A percentile compares a stretch with the other conserved stretches of the same genome.
Evolutionary conservation across 306 rosid species (phyloP).

Genomic region (Vachellia pachyceras): DNA sequence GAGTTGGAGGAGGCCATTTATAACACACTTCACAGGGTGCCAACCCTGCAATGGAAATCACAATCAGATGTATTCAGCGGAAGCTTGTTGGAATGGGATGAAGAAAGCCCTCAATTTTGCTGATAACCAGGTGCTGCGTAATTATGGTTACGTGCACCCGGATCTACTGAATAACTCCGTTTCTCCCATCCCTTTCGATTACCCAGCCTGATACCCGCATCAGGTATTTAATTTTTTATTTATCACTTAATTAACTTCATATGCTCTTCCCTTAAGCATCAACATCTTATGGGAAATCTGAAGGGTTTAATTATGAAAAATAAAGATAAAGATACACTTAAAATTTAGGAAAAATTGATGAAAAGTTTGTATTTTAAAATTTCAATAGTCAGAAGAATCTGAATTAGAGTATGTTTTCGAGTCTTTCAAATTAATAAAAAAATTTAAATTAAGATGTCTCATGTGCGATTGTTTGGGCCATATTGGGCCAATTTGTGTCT

Average conservation of each 20-base stretch:
- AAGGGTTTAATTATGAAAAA: too few relatives aligned
- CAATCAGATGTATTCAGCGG: slow-evolving; percentile 60
- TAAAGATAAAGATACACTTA: too few relatives aligned
- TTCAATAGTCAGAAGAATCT: too few relatives aligned
- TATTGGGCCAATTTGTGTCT: not conserved
- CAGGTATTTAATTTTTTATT: slow-evolving; percentile 22
- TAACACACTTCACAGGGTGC: slow-evolving; percentile 90
- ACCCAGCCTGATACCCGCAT: slow-evolving; percentile 35
- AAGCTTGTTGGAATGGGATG: slow-evolving; percentile 83
- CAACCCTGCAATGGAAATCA: slow-evolving; percentile 91
- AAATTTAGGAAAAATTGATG: too few relatives aligned
- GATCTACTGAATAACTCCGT: slow-evolving; percentile 44
- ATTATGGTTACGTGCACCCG: slow-evolving; percentile 59
- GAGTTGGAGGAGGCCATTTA: slow-evolving; percentile 74
- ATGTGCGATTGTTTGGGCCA: not conserved
- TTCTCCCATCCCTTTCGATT: slow-evolving; percentile 65
- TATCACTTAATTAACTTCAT: too few relatives aligned
- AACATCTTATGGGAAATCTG: too few relatives aligned
- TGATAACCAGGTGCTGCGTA: slow-evolving; percentile 82
- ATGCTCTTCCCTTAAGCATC: too few relatives aligned
- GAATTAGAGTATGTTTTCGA: too few relatives aligned
- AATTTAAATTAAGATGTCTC: too few relatives aligned
- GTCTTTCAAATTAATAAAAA: too few relatives aligned
- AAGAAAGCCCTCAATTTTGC: slow-evolving; percentile 71
- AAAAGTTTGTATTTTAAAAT: too few relatives aligned